These are phyloP conservation scores for Suillus tomentosus DNA, from an alignment of 768 basidiomycete species.

Conservation along the genomic window DNA sequence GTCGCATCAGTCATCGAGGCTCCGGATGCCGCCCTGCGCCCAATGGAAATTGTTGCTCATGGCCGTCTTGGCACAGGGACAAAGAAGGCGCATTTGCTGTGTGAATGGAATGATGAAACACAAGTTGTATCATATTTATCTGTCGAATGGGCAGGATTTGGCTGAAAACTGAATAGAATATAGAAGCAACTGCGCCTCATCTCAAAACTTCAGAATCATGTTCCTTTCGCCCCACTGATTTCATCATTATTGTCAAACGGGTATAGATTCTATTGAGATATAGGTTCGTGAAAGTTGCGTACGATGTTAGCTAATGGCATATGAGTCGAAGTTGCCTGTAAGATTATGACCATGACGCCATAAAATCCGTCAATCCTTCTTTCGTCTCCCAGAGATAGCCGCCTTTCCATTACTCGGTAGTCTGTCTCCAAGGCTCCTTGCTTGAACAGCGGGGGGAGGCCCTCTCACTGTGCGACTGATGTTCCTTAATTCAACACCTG, in stretches of 20 bases:
- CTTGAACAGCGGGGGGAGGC: not conserved
- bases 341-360: not conserved
- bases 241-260: slow-evolving; percentile 1
- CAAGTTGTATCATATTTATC: slow-evolving; percentile 72
- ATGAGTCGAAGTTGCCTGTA: not conserved
- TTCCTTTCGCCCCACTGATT: not conserved
- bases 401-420: slow-evolving; percentile 11
- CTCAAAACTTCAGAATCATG: not conserved
- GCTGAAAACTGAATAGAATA: slow-evolving; percentile 32
- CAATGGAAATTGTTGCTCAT: slow-evolving; percentile 95
- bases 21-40: slow-evolving; percentile 57
- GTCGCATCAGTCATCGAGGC: slow-evolving; percentile 79
- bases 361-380: slow-evolving; percentile 43
- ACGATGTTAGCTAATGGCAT: not conserved
- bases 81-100: slow-evolving; percentile 92
- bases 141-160: slow-evolving; percentile 92
- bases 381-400: slow-evolving; percentile 43
- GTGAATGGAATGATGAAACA: slow-evolving; percentile 79
- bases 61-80: slow-evolving; percentile 95
- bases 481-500: slow-evolving; percentile 33
- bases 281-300: not conserved
- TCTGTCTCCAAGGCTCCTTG: slow-evolving; percentile 18
- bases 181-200: not conserved
- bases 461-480: slow-evolving; percentile 6
- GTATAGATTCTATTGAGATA: not conserved